Conservation (phyloP, 495 filamentous ascomycete species). For the Aspergillus bridgeri region DNA sequence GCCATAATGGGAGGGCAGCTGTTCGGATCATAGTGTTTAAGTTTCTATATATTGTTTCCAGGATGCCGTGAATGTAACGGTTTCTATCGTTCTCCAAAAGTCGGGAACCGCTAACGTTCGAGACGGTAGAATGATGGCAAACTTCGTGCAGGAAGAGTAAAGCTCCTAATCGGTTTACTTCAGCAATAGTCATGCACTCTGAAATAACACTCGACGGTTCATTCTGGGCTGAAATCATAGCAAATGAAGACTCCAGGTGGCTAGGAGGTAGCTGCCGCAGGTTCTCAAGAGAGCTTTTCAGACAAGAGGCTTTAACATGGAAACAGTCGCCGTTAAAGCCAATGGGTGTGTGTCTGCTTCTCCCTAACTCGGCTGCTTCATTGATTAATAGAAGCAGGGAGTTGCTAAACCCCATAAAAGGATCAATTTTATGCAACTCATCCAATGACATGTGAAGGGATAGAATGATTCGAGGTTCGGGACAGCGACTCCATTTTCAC, state of each 20-base stretch:
- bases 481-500: background rate
- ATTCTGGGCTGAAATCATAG: background rate
- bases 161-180: constrained; percentile 24
- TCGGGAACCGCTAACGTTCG: too few species aligned
- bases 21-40: constrained; percentile 20
- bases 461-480: background rate
- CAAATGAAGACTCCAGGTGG: background rate
- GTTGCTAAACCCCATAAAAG: constrained; percentile 27
- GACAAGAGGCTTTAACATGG: background rate
- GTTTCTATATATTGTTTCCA: background rate
- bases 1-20: constrained; percentile 24
- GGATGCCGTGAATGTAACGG: background rate
- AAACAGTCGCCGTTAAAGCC: background rate
- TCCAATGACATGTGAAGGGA: constrained; percentile 6
- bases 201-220: constrained; percentile 7
- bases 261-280: background rate
- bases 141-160: constrained; percentile 24
- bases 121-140: constrained; percentile 2
- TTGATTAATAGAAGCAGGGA: constrained; percentile 23
- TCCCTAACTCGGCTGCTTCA: constrained; percentile 18
- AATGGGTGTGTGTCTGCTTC: constrained; percentile 2
- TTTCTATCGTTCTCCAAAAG: background rate
- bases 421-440: constrained; percentile 19
- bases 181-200: constrained; percentile 23
- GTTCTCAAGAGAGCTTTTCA: background rate